Base-by-base conservation (phyloP, 805 yeast species). In the Wickerhamomyces silvicola region DNA sequence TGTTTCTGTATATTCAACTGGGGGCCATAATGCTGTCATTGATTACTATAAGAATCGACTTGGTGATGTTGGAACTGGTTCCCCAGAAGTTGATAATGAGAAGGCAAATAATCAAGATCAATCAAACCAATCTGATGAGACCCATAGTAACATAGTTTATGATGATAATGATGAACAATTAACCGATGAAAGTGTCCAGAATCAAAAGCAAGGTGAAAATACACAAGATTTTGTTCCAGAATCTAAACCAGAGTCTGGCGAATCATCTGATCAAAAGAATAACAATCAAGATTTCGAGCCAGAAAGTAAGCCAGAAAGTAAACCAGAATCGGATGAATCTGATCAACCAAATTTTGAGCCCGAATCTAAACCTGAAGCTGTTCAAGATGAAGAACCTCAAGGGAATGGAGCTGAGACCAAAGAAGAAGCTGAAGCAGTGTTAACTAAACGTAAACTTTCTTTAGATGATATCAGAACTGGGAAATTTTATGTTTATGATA, bases 11-110 rank as follows among this genome's bases (percentile, higher is more conserved):
- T 39, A 41, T 28, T 18, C 39, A 3, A 34, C 35, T 9, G 44
- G 41, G 1, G 32, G 35, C n/a, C 41, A 41, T 3, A 35, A 36
- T 12, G 33, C 36, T 9, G 37, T 47, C 1, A 13, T 42, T 4
- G 48, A 48, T 18, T 48, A 48, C 24, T 48, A 48, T 36, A 43
- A 46, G 36, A 36, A 24, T 24, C 37, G 33, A 19, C 15, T 31
- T 1, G 50, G 49, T 0, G 12, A 22, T 2, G 27, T 39, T 3
- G 39, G 37, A 10, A 25, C 18, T n/a, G 29, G 16, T 4, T 35
- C 18, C 13, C 23, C 37, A 5, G 38, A 33, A 12, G 36, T 37
- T 3, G 44, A 33, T 8, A 34, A 40, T n/a, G 23, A 28, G 26
- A 13, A 31, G 11, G 27, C 28, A 8, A 35, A 17, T 14, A 23